phyloP scores from a whole-genome alignment of 371 early-diverging fungal genomes.

The Mucor racemosus region DNA sequence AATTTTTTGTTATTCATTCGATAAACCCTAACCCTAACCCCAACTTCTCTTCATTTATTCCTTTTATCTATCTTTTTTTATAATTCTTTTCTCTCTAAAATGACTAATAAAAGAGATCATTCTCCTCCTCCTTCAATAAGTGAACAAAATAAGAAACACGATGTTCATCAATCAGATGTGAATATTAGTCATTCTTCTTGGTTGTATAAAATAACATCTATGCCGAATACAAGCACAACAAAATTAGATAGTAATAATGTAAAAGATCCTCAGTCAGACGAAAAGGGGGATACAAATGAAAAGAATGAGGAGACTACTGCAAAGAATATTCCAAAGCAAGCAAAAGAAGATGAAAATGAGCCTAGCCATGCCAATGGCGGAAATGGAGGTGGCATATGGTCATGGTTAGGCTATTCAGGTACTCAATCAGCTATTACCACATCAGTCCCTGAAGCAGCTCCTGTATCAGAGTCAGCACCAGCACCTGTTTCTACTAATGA shows the following conservation, averaged over 20 bases:
- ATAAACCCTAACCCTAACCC: neutral
- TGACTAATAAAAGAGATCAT: neutral
- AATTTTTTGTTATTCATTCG: constrained; percentile 6
- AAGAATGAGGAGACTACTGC: neutral
- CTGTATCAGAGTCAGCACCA: neutral
- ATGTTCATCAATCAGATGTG: neutral
- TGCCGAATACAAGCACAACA: neutral
- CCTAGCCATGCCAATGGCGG: neutral
- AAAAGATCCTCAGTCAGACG: neutral
- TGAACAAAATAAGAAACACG: neutral
- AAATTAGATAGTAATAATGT: neutral
- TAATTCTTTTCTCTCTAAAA: neutral
- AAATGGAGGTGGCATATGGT: constrained; percentile 20
- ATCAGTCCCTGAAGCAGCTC: neutral
- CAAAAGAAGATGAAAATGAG: neutral
- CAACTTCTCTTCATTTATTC: neutral
- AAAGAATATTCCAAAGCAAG: neutral
- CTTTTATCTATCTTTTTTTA: neutral
- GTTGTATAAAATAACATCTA: constrained; percentile 13
- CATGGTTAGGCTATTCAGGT: constrained; percentile 27
- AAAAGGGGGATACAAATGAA: neutral
- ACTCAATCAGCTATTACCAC: neutral
- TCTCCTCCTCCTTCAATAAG: neutral
- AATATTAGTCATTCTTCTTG: constrained; percentile 26
- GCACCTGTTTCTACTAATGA: neutral